Base-by-base conservation (phyloP, 345 rosid genomes). In the Garcia nutans region DNA sequence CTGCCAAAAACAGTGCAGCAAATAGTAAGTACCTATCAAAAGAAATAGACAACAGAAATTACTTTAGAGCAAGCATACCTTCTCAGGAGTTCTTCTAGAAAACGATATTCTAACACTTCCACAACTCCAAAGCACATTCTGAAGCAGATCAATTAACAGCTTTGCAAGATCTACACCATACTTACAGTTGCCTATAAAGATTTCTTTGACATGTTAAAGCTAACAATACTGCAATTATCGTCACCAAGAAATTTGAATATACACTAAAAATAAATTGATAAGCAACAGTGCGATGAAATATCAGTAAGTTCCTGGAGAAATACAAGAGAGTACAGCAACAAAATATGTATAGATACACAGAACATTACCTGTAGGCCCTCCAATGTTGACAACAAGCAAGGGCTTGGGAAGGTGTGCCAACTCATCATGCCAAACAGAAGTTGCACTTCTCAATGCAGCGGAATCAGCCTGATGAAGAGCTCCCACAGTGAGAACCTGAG, bases 111-210 rank as follows among this genome's bases (percentile, higher is more conserved):
- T 71, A 50, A 80, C 23, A 16, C 74, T 80, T 68, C 83, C 83
- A 72, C 83, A 80, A 72, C 83, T 80, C 83, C 80, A 76, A 72
- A 76, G 83, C 68, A 80, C 83, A 65, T 76, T 72, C 11, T 31
- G 79, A 23, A 80, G 65, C 83, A 71, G 76, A 24, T 72, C 71
- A 9, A 57, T 62, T 33, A 80, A 62, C 70, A 52, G 71, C 52
- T 59, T 56, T 49, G 83, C 83, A 67, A 76, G 80, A 61, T 80
- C 83, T 31, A 4, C 58, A 59, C 83, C 80, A 41, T 80, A 80
- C 56, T 72, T 65, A 61, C 83, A 80, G 72, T 67, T 76, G 41
- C 76, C 83, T 76, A 45, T 59, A 54, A 57, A 50, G 54, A 49
- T 67, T 12, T 57, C 11, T 41, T 71, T 58, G 41, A 57, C 44